Conservation (phyloP, 305 asterid species). For the Lippia alba region DNA sequence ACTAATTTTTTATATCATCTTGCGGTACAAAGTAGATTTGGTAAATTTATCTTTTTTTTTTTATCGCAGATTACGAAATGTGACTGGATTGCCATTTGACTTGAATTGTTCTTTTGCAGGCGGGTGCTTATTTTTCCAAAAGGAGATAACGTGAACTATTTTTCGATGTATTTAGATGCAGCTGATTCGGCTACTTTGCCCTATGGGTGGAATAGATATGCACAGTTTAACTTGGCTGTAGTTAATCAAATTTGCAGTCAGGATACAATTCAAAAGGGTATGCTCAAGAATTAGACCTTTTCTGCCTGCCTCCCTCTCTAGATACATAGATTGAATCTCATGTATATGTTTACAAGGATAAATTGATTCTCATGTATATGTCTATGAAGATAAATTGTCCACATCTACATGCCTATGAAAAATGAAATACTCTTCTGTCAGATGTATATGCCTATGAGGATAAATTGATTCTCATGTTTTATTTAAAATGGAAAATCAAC, state of each 20-base stretch:
- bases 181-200: conserved; percentile 79
- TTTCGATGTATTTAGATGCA: conserved; percentile 85
- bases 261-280: conserved; percentile 75
- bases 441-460: no score
- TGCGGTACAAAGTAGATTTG: conserved; percentile 21
- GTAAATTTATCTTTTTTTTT: conserved; percentile 20
- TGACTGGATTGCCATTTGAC: conserved; percentile 18
- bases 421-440: no score
- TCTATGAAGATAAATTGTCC: no score
- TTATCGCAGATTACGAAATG: background rate
- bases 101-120: conserved; percentile 56
- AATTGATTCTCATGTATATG: no score
- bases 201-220: conserved; percentile 89
- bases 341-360: background rate
- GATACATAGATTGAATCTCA: no score
- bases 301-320: background rate
- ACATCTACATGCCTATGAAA: no score
- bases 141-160: conserved; percentile 82
- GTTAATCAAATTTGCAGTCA: conserved; percentile 74
- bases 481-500: no score
- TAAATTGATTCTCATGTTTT: no score
- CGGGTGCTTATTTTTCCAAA: conserved; percentile 87
- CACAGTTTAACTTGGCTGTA: conserved; percentile 87
- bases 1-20: background rate
- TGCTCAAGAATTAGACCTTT: conserved; percentile 9